phyloP scores from a whole-genome alignment of 139 green algal genomes.

The Ettlia oleoabundans region DNA sequence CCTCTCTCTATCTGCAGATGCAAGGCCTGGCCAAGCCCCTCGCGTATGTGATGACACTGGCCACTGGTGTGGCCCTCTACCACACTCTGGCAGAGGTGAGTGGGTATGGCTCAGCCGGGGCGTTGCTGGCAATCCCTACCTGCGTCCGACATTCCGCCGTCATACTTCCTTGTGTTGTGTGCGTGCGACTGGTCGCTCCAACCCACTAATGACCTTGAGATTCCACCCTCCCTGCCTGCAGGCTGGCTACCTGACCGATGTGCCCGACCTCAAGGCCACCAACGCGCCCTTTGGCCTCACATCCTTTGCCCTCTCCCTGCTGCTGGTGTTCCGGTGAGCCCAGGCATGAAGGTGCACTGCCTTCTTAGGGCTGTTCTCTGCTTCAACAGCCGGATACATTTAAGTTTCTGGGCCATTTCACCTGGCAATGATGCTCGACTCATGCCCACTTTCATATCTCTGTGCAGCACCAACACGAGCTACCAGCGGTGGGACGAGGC shows the following conservation, averaged over 20 bases:
- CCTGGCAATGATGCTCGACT: no score
- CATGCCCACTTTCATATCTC: no score
- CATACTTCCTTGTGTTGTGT: no score
- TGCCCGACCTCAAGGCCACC: background rate
- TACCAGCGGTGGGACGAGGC: conserved; percentile 60
- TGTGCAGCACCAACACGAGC: conserved; percentile 52
- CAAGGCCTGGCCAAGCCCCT: background rate
- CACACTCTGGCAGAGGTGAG: conserved; percentile 2
- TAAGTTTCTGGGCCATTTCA: no score
- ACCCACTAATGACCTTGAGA: no score
- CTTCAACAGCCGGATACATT: no score
- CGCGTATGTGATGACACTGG: conserved; percentile 1
- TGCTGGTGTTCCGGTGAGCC: conserved; percentile 26
- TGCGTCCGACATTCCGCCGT: no score
- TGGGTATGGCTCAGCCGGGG: no score
- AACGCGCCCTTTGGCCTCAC: conserved; percentile 15
- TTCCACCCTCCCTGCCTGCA: no score
- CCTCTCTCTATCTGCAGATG: background rate
- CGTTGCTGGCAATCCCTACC: no score
- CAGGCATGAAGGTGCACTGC: no score
- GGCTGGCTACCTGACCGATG: background rate
- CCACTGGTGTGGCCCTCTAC: background rate
- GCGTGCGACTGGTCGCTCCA: no score
- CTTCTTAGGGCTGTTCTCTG: background rate
- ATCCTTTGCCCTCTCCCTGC: conserved; percentile 25